A percentile compares a stretch with the other conserved stretches of the same genome.
Evolutionary conservation across 164 flowering plant species (phyloP).

Genomic region (Echeveria elegans): DNA sequence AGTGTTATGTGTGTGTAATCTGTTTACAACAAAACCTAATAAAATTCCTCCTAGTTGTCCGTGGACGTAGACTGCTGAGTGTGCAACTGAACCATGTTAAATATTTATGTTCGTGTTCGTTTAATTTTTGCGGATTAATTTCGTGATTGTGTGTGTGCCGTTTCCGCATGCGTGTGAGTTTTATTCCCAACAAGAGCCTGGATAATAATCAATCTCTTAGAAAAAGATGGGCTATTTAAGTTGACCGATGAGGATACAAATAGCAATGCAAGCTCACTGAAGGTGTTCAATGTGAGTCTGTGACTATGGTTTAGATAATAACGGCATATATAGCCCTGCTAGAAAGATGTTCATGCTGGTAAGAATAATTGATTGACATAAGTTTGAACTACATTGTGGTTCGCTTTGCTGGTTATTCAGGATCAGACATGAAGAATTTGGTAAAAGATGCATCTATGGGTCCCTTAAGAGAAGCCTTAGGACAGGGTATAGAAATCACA

Average conservation of each 20-base stretch:
- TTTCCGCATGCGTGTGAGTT: no score
- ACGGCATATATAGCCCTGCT: no score
- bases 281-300: slow-evolving; percentile 31
- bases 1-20: no score
- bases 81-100: no score
- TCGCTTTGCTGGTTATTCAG: slow-evolving; percentile 67
- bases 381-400: neutral
- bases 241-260: slow-evolving; percentile 69
- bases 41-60: no score
- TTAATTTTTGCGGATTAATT: no score
- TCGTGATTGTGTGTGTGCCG: no score
- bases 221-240: slow-evolving; percentile 79
- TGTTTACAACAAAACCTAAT: no score
- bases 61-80: no score
- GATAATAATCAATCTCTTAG: slow-evolving; percentile 68
- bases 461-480: slow-evolving; percentile 86
- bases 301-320: neutral
- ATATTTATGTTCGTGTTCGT: no score
- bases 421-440: slow-evolving; percentile 97
- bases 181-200: slow-evolving; percentile 98
- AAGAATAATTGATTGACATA: neutral
- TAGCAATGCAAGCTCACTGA: slow-evolving; percentile 71
- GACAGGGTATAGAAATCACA: slow-evolving; percentile 83
- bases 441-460: slow-evolving; percentile 99
- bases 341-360: neutral